These are phyloP conservation scores for Auricularia sp. DNA, from an alignment of 768 basidiomycete species.

Conservation along the genomic window DNA sequence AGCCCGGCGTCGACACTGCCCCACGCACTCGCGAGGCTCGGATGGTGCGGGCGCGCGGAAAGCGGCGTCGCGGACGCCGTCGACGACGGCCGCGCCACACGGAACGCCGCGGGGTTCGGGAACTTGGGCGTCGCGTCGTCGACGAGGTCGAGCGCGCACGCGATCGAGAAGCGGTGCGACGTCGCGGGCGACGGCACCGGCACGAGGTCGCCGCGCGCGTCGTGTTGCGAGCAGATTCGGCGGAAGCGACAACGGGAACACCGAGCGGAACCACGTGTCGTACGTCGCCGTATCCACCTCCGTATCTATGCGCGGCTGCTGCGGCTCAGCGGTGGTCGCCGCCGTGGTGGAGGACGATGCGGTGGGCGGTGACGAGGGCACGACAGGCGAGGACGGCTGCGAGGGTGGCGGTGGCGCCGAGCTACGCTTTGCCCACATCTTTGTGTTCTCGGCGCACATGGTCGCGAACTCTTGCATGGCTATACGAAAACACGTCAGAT, in stretches of 20 bases:
- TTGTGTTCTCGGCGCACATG: constrained; percentile 60
- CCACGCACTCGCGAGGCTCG: neutral
- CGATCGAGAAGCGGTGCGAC: neutral
- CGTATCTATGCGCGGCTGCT: constrained; percentile 27
- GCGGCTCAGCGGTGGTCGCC: constrained; percentile 13
- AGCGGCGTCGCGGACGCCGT: too few species aligned
- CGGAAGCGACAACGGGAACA: constrained; percentile 51
- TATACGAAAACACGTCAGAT: constrained; percentile 16
- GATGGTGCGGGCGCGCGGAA: neutral
- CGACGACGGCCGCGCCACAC: neutral
- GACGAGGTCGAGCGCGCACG: neutral
- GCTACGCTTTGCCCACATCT: constrained; percentile 52
- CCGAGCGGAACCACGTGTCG: constrained; percentile 29
- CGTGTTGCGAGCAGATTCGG: constrained; percentile 23
- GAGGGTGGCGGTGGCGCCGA: constrained; percentile 16
- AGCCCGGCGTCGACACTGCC: neutral
- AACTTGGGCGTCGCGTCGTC: constrained; percentile 1
- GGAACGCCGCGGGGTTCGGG: neutral
- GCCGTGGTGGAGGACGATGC: constrained; percentile 8
- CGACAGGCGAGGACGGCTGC: constrained; percentile 20
- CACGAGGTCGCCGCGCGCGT: constrained; percentile 18
- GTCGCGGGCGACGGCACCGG: neutral
- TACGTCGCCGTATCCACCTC: neutral
- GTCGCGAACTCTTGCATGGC: constrained; percentile 61
- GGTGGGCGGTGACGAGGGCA: constrained; percentile 5